Conservation (phyloP, 441 rosid species). For the Jatropha podagrica region DNA sequence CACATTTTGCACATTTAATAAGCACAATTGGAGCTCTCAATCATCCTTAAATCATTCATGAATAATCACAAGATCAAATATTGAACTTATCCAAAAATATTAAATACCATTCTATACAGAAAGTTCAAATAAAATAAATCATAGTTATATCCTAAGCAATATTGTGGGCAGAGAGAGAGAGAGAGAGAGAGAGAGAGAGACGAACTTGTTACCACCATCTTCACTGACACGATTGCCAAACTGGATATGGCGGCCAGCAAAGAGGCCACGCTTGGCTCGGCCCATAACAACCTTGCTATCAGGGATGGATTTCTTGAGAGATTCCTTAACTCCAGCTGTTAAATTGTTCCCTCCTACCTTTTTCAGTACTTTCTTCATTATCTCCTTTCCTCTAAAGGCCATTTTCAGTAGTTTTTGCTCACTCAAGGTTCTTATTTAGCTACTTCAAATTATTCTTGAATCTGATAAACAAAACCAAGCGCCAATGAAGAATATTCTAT, state of each 20-base stretch:
- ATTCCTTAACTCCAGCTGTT: constrained; percentile 54
- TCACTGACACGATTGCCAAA: constrained; percentile 87
- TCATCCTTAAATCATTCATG: background rate
- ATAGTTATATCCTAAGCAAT: background rate
- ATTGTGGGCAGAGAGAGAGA: constrained; percentile 26
- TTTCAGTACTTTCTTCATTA: constrained; percentile 79
- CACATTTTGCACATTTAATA: background rate
- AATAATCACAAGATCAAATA: background rate
- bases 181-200: constrained; percentile 7
- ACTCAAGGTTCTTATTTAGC: background rate
- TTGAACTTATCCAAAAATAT: background rate
- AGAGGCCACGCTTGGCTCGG: constrained; percentile 85
- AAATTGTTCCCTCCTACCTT: constrained; percentile 63
- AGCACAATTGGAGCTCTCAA: background rate
- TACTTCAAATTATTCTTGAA: background rate
- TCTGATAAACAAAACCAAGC: background rate
- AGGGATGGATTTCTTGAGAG: constrained; percentile 51
- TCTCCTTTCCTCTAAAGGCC: constrained; percentile 89
- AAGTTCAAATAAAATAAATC: background rate
- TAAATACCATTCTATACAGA: background rate
- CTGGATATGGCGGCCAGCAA: constrained; percentile 88
- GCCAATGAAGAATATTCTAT: background rate
- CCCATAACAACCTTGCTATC: constrained; percentile 73
- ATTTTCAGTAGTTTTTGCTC: constrained; percentile 26
- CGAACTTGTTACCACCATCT: constrained; percentile 93